Conservation (phyloP, 2,329 filamentous ascomycete genomes). For the Trichocomaceae sp. region DNA sequence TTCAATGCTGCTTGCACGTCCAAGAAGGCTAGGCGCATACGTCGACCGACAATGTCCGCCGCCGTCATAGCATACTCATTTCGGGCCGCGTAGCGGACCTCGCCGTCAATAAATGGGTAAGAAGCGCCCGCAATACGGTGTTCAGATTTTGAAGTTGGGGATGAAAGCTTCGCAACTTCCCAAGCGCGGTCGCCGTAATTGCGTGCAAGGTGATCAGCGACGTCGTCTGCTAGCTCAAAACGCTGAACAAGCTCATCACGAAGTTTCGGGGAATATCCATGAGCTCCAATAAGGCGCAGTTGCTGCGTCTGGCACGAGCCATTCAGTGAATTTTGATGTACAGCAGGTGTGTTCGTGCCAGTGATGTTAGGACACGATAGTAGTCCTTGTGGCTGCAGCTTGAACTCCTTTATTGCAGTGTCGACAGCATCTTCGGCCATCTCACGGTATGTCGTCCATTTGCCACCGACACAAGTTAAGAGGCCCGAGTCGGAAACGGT, state of each 20-base stretch:
- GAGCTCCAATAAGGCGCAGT: constrained; percentile 71
- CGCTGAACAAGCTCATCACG: constrained; percentile 95
- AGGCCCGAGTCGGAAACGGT: constrained; percentile 70
- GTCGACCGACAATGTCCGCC: constrained; percentile 78
- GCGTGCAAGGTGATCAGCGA: constrained; percentile 78
- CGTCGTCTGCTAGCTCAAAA: constrained; percentile 83
- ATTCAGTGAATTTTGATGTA: constrained; percentile 58
- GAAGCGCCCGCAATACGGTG: constrained; percentile 72
- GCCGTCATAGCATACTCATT: constrained; percentile 90
- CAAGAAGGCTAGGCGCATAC: constrained; percentile 79
- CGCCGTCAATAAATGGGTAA: constrained; percentile 90
- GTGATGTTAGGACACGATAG: constrained; percentile 57
- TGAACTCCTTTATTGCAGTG: constrained; percentile 64
- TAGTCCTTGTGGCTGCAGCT: constrained; percentile 53
- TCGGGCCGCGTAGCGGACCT: constrained; percentile 77
- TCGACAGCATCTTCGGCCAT: constrained; percentile 89
- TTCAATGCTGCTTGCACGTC: constrained; percentile 87
- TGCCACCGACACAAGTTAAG: constrained; percentile 77
- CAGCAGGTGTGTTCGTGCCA: constrained; percentile 62
- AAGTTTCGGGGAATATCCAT: constrained; percentile 81
- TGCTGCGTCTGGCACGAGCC: constrained; percentile 77
- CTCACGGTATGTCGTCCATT: constrained; percentile 89
- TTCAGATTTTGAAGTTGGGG: constrained; percentile 71
- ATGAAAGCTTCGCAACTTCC: constrained; percentile 75
- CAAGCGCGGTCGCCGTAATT: constrained; percentile 90